Evolutionary conservation across 1,284 basidiomycete genomes (phyloP).

Genomic region (Porodaedalea pini): DNA sequence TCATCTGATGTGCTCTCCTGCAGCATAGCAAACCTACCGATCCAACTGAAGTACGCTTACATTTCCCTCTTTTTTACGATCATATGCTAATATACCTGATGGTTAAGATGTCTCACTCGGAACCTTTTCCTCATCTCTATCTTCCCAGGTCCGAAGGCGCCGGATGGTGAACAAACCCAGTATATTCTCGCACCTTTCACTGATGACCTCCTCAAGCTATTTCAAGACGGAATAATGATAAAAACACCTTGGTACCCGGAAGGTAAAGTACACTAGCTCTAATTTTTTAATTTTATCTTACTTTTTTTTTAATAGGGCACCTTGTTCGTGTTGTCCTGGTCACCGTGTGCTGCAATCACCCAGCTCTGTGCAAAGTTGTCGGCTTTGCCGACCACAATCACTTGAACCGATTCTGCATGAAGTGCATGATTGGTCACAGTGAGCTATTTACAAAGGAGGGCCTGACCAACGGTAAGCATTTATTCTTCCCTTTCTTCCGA

Average conservation of each 20-base stretch:
- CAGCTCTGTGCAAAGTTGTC: slow-evolving; percentile 9
- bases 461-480: not conserved
- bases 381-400: slow-evolving; percentile 14
- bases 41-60: not conserved
- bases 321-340: slow-evolving; percentile 11
- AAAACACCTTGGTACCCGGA: slow-evolving; percentile 5
- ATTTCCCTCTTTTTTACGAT: not conserved
- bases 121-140: slow-evolving; percentile 14
- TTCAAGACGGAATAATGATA: slow-evolving; percentile 7
- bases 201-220: slow-evolving; percentile 13
- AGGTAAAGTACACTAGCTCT: not conserved
- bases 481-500: not conserved
- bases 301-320: slow-evolving; percentile 2
- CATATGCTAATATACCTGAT: not conserved
- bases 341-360: slow-evolving; percentile 14
- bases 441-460: not conserved
- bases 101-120: slow-evolving; percentile 4
- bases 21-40: not conserved
- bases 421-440: not conserved
- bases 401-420: not conserved
- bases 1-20: slow-evolving; percentile 5
- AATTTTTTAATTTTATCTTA: too few relatives aligned
- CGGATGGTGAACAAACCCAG: slow-evolving; percentile 12
- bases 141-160: slow-evolving; percentile 20
- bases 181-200: slow-evolving; percentile 3